A percentile compares a stretch with the other conserved stretches of the same genome.
phyloP scores from a whole-genome alignment of 2,329 filamentous ascomycete species.

The Aspergillus sp. region DNA sequence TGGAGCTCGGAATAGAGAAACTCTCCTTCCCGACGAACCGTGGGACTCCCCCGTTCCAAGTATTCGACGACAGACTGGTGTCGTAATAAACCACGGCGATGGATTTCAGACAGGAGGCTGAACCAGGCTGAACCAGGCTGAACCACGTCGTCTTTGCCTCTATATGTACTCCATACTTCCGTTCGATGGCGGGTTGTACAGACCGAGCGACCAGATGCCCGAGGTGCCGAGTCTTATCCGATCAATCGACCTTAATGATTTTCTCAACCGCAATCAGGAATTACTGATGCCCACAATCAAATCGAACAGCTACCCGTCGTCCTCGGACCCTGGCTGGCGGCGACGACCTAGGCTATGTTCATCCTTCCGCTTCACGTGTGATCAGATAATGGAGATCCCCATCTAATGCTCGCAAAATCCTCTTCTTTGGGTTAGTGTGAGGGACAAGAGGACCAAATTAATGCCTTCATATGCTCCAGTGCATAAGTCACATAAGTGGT shows the following conservation, averaged over 20 bases:
- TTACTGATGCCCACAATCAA: too few relatives aligned
- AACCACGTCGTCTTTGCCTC: too few relatives aligned
- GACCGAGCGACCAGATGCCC: too few relatives aligned
- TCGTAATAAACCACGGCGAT: slow-evolving; percentile 8
- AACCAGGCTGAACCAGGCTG: too few relatives aligned
- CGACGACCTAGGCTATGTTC: neutral
- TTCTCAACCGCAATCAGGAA: too few relatives aligned
- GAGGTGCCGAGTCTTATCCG: too few relatives aligned
- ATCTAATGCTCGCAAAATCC: too few relatives aligned
- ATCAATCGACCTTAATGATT: too few relatives aligned
- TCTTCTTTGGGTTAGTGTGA: neutral
- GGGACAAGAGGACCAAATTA: neutral
- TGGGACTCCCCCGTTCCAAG: neutral
- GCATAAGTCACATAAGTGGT: neutral
- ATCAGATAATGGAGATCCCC: neutral
- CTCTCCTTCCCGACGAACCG: neutral
- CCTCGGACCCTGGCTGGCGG: slow-evolving; percentile 9
- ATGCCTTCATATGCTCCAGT: neutral
- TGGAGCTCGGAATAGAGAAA: neutral
- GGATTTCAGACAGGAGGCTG: neutral
- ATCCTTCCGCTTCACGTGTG: neutral
- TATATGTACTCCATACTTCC: too few relatives aligned
- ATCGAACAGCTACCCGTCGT: neutral
- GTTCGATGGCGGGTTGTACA: too few relatives aligned
- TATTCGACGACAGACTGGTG: slow-evolving; percentile 7